Evolutionary conservation across 2,329 filamentous ascomycete species (phyloP).

Genomic region (Aspergillus sojae): DNA sequence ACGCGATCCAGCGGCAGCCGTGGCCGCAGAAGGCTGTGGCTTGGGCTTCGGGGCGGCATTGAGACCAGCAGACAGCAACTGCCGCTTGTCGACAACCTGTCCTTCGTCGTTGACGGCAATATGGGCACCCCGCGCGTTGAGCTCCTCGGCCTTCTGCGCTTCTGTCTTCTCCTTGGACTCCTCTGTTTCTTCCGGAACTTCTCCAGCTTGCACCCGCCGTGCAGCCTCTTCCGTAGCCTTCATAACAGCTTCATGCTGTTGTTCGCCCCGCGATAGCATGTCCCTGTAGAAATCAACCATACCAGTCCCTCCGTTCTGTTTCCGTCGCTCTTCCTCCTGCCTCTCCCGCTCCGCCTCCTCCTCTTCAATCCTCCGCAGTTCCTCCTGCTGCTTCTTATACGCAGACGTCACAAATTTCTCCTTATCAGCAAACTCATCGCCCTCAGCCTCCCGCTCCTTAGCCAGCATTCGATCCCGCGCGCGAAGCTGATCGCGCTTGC

Average conservation of each 20-base stretch:
- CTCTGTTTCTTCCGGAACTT: conserved; percentile 29
- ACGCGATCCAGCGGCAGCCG: conserved; percentile 22
- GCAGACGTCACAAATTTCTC: conserved; percentile 68
- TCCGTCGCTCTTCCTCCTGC: conserved; percentile 54
- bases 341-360: conserved; percentile 62
- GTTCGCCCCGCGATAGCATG: conserved; percentile 61
- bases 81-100: conserved; percentile 65
- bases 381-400: conserved; percentile 67
- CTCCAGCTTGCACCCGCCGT: conserved; percentile 31
- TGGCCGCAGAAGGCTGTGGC: conserved; percentile 21
- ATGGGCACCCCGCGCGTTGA: conserved; percentile 54
- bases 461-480: conserved; percentile 64
- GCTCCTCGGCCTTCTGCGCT: conserved; percentile 57
- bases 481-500: conserved; percentile 65
- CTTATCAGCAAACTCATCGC: conserved; percentile 68
- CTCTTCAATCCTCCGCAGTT: conserved; percentile 57
- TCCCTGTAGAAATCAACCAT: conserved; percentile 65
- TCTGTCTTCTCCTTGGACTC: conserved; percentile 49
- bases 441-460: conserved; percentile 64
- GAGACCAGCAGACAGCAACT: conserved; percentile 63
- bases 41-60: conserved; percentile 62
- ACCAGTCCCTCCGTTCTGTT: conserved; percentile 51
- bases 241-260: conserved; percentile 59
- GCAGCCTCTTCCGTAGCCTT: conserved; percentile 55
- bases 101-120: conserved; percentile 66